Percentiles rank a stretch among this genome's conserved stretches.
These are phyloP conservation scores for Pyrenula massariospora DNA, from an alignment of 495 filamentous ascomycete species.

Conservation along the genomic window DNA sequence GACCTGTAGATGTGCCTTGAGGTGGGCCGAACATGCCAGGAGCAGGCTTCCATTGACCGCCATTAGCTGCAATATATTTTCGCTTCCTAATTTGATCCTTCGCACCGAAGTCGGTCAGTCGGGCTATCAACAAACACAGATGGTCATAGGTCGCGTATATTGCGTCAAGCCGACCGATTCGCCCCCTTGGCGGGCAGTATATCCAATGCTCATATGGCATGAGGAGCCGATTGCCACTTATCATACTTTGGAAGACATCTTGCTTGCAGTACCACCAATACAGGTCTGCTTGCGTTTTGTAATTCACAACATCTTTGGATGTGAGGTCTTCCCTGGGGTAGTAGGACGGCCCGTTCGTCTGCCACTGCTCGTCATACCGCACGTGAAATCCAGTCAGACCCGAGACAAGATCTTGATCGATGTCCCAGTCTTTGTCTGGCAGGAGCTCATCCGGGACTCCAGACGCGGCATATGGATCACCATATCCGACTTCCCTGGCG, in stretches of 20 bases:
- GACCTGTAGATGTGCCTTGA: not conserved
- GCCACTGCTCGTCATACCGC: slow-evolving; percentile 33
- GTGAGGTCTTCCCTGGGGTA: slow-evolving; percentile 33
- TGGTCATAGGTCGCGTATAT: slow-evolving; percentile 83
- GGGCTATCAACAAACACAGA: slow-evolving; percentile 67
- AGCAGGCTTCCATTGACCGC: slow-evolving; percentile 46
- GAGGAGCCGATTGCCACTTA: slow-evolving; percentile 78
- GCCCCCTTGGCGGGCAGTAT: slow-evolving; percentile 73
- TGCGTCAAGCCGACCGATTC: slow-evolving; percentile 65
- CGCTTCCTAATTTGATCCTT: slow-evolving; percentile 72
- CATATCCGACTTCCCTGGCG: slow-evolving; percentile 10
- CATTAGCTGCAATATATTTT: slow-evolving; percentile 31
- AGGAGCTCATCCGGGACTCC: slow-evolving; percentile 26
- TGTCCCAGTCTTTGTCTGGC: slow-evolving; percentile 25
- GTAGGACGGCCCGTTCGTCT: slow-evolving; percentile 16
- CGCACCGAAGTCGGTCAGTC: slow-evolving; percentile 70
- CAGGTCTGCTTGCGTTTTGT: slow-evolving; percentile 71
- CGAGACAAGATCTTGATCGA: slow-evolving; percentile 32
- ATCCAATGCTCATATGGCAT: slow-evolving; percentile 71
- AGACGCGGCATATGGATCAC: slow-evolving; percentile 4
- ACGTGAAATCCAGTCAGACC: slow-evolving; percentile 29
- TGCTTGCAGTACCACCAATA: slow-evolving; percentile 97
- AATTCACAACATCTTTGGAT: slow-evolving; percentile 63
- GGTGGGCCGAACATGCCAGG: slow-evolving; percentile 15
- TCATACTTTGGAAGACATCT: slow-evolving; percentile 79